phyloP scores from a whole-genome alignment of 1,284 basidiomycete genomes.

The Leucoagaricus sp. region DNA sequence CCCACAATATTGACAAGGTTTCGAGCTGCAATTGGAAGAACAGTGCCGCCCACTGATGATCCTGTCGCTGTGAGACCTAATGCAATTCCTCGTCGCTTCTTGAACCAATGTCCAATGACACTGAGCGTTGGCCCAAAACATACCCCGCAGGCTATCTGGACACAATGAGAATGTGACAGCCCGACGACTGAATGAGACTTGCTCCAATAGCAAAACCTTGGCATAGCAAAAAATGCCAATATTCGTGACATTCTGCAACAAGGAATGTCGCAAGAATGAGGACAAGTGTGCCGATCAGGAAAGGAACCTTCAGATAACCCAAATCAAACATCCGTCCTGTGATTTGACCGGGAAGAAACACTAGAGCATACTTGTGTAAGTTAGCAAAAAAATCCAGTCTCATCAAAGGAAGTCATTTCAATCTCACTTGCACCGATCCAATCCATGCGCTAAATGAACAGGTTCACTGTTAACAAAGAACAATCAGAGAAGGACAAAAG shows the following conservation, averaged over 20 bases:
- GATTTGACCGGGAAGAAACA: conserved; percentile 44
- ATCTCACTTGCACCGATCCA: conserved; percentile 57
- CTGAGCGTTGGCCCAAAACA: conserved; percentile 47
- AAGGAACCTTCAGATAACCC: conserved; percentile 50
- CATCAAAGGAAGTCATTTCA: conserved; percentile 36
- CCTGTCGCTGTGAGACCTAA: conserved; percentile 40
- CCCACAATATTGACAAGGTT: conserved; percentile 46
- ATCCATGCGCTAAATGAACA: conserved; percentile 59
- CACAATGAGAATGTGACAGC: background rate
- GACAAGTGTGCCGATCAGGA: conserved; percentile 41
- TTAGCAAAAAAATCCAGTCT: conserved; percentile 19
- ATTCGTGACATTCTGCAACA: conserved; percentile 50
- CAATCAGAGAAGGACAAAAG: background rate
- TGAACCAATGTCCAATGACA: conserved; percentile 52
- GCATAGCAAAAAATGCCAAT: conserved; percentile 59
- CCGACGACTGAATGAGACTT: conserved; percentile 11
- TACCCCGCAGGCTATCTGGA: conserved; percentile 40
- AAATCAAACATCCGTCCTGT: conserved; percentile 57
- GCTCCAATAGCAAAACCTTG: conserved; percentile 52
- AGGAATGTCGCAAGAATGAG: conserved; percentile 53
- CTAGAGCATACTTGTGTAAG: conserved; percentile 30
- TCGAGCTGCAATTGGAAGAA: conserved; percentile 46
- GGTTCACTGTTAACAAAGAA: background rate
- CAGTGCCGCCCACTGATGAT: conserved; percentile 44
- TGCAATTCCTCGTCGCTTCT: conserved; percentile 38